Conservation (phyloP, 768 basidiomycete species). For the Aureoboletus auriporus region DNA sequence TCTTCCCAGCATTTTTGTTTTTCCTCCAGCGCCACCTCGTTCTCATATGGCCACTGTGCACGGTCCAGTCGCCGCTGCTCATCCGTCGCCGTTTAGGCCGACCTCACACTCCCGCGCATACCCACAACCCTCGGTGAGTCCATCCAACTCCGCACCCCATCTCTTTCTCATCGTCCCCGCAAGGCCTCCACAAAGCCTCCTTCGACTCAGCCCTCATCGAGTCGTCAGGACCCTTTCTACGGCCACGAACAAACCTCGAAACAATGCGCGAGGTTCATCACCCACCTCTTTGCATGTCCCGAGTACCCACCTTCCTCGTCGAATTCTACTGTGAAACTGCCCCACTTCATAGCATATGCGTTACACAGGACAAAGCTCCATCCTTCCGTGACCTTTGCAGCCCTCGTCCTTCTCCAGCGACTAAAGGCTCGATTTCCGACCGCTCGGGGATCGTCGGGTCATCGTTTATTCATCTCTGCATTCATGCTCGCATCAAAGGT, state of each 20-base stretch:
- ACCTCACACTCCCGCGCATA: constrained; percentile 25
- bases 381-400: constrained; percentile 41
- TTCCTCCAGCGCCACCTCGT: constrained; percentile 17
- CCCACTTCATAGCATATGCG: constrained; percentile 64
- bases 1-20: background rate
- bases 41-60: constrained; percentile 29
- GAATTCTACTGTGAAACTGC: constrained; percentile 34
- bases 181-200: constrained; percentile 21
- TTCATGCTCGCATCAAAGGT: constrained; percentile 76
- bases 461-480: constrained; percentile 65
- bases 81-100: constrained; percentile 28
- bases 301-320: constrained; percentile 58
- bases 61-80: constrained; percentile 24
- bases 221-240: constrained; percentile 28
- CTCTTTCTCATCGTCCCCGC: background rate
- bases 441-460: constrained; percentile 71
- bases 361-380: constrained; percentile 66
- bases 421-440: constrained; percentile 72
- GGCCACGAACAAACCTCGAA: constrained; percentile 74
- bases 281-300: constrained; percentile 82
- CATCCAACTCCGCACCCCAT: no score
- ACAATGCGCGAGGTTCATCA: constrained; percentile 75
- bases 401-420: constrained; percentile 51
- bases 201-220: constrained; percentile 26
- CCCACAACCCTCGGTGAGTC: constrained; percentile 25